Evolutionary conservation across 768 basidiomycete species (phyloP).

Genomic region (Floccularia luteovirens): DNA sequence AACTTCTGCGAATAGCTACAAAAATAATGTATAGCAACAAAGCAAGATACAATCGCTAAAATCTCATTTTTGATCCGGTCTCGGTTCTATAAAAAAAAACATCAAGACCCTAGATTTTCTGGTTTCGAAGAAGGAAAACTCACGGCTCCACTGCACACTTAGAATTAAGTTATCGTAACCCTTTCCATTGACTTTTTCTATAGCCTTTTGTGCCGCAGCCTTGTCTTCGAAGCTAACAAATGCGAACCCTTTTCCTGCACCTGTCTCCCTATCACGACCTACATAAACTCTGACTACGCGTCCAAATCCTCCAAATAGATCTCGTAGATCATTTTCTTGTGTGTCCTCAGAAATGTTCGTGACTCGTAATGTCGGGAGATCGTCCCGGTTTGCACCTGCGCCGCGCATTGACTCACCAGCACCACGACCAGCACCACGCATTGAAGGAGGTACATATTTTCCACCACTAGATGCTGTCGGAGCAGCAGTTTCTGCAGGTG

Average conservation of each 20-base stretch:
- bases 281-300: conserved; percentile 87
- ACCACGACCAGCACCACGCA: conserved; percentile 59
- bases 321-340: conserved; percentile 88
- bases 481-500: conserved; percentile 25
- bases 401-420: conserved; percentile 76
- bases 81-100: conserved; percentile 24
- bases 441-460: conserved; percentile 93
- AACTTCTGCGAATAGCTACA: too few species aligned
- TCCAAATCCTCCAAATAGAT: conserved; percentile 83
- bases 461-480: conserved; percentile 42
- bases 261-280: conserved; percentile 90
- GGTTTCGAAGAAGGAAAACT: conserved; percentile 20
- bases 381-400: conserved; percentile 63
- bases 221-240: conserved; percentile 93
- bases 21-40: too few species aligned
- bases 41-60: too few species aligned
- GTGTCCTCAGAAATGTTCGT: conserved; percentile 97
- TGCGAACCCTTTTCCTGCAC: conserved; percentile 92
- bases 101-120: neutral
- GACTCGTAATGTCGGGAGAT: conserved; percentile 92
- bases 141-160: conserved; percentile 57
- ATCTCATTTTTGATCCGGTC: conserved; percentile 30
- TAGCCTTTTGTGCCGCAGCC: conserved; percentile 74
- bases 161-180: conserved; percentile 91
- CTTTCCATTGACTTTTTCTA: conserved; percentile 86